Evolutionary conservation across 1,284 basidiomycete genomes (phyloP).

Genomic region (Fomitopsis betulina): DNA sequence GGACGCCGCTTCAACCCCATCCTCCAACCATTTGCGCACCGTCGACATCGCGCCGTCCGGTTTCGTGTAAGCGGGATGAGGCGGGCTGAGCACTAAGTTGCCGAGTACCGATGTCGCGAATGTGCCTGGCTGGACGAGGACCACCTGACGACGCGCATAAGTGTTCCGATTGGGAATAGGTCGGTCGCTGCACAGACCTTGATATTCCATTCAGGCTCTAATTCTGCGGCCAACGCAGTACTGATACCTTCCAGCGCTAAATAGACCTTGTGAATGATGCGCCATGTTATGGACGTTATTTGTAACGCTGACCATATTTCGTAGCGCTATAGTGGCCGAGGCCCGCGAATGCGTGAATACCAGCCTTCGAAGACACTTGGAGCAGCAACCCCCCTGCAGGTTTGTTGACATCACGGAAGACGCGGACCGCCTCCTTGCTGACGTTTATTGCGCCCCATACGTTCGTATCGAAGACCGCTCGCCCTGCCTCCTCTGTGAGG

Average conservation of each 20-base stretch:
- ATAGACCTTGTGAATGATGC: not conserved
- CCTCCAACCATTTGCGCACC: not conserved
- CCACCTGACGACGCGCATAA: not conserved
- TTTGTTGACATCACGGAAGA: slow-evolving; percentile 22
- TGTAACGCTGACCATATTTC: slow-evolving; percentile 21
- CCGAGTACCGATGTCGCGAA: not conserved
- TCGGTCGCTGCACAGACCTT: slow-evolving; percentile 20
- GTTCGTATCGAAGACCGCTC: slow-evolving; percentile 18
- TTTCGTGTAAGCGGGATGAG: slow-evolving; percentile 5
- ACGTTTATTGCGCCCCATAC: slow-evolving; percentile 23
- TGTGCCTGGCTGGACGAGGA: slow-evolving; percentile 5
- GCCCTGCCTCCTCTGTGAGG: slow-evolving; percentile 17
- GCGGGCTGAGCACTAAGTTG: not conserved
- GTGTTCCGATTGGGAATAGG: no score
- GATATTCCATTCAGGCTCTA: slow-evolving; percentile 39
- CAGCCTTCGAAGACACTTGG: slow-evolving; percentile 21
- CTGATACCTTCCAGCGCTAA: slow-evolving; percentile 27
- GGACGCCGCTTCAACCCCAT: not conserved
- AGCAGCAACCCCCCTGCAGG: slow-evolving; percentile 30
- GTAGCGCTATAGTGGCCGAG: slow-evolving; percentile 30
- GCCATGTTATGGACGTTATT: no score
- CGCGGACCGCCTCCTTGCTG: slow-evolving; percentile 12
- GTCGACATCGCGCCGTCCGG: not conserved
- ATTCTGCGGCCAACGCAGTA: slow-evolving; percentile 27
- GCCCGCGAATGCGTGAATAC: slow-evolving; percentile 11